Conservation (phyloP, 371 early-diverging fungal species). For the Mucor piriformis region DNA sequence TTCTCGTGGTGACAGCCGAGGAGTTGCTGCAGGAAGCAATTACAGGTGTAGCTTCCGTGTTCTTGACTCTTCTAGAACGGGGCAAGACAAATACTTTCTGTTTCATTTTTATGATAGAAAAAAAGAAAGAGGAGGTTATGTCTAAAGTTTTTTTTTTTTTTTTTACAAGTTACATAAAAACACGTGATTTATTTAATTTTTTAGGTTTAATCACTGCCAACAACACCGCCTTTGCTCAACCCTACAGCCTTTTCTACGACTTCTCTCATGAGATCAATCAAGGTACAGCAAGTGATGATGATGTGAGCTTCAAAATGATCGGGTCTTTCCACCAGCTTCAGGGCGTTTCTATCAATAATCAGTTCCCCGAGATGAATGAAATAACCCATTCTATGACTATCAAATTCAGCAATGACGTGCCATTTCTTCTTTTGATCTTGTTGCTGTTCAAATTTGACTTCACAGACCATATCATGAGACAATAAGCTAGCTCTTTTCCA, state of each 20-base stretch:
- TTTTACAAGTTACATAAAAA: no score
- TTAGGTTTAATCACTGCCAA: slow-evolving; percentile 33
- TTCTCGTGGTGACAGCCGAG: no score
- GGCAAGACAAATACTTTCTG: no score
- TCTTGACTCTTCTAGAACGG: no score
- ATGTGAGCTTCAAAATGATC: slow-evolving; percentile 41
- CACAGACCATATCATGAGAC: slow-evolving; percentile 49
- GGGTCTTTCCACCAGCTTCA: slow-evolving; percentile 30
- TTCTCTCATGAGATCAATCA: slow-evolving; percentile 55
- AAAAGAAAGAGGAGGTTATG: neutral
- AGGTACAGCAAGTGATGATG: slow-evolving; percentile 47
- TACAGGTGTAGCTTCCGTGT: no score
- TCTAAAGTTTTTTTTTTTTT: no score
- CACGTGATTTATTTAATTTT: neutral
- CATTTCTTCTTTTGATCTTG: slow-evolving; percentile 20
- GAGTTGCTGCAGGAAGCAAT: no score
- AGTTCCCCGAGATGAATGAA: slow-evolving; percentile 43
- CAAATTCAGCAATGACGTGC: slow-evolving; percentile 46
- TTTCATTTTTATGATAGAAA: no score
- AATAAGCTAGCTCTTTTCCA: slow-evolving; percentile 48
- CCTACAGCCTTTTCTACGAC: slow-evolving; percentile 55
- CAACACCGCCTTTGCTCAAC: slow-evolving; percentile 48
- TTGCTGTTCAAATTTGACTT: slow-evolving; percentile 20
- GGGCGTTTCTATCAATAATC: slow-evolving; percentile 34
- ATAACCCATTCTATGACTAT: slow-evolving; percentile 54